A percentile compares a stretch with the other conserved stretches of the same genome.
These are phyloP conservation scores for Beauveria bassiana DNA, from an alignment of 2,329 filamentous ascomycete species.

Conservation along the genomic window DNA sequence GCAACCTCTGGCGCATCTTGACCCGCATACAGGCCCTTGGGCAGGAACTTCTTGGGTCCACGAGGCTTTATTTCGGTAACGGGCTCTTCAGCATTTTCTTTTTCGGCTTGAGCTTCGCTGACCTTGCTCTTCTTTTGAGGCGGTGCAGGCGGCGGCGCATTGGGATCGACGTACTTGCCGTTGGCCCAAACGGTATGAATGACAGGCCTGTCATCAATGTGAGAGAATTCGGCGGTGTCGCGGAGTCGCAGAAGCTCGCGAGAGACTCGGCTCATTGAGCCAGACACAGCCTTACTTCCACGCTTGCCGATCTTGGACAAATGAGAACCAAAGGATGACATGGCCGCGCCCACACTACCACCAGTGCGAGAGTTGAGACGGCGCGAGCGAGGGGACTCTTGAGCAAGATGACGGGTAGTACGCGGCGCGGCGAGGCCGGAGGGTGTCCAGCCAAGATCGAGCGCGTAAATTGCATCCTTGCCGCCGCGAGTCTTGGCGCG, in stretches of 20 bases:
- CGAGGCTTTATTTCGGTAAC: constrained; percentile 32
- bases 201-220: constrained; percentile 51
- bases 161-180: constrained; percentile 50
- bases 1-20: constrained; percentile 52
- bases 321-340: constrained; percentile 38
- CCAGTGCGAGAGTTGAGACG: constrained; percentile 35
- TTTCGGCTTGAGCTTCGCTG: constrained; percentile 16
- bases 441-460: constrained; percentile 37
- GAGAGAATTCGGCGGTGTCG: constrained; percentile 55
- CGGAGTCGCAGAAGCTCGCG: constrained; percentile 53
- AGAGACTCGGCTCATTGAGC: constrained; percentile 37
- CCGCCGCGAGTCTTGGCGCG: constrained; percentile 15
- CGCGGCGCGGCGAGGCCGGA: constrained; percentile 28
- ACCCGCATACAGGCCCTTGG: constrained; percentile 79
- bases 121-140: constrained; percentile 28
- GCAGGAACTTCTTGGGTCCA: constrained; percentile 66
- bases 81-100: constrained; percentile 30
- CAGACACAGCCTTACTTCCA: constrained; percentile 45
- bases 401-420: constrained; percentile 23
- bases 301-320: constrained; percentile 53
- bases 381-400: constrained; percentile 24
- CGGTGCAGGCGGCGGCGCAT: constrained; percentile 31
- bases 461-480: constrained; percentile 37
- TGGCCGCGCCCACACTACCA: constrained; percentile 29
- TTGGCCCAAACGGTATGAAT: constrained; percentile 56